Evolutionary conservation across 441 rosid genomes (phyloP), one percentile per base, ranked within the genome.

Genomic region (Croton laevigatus): DNA sequence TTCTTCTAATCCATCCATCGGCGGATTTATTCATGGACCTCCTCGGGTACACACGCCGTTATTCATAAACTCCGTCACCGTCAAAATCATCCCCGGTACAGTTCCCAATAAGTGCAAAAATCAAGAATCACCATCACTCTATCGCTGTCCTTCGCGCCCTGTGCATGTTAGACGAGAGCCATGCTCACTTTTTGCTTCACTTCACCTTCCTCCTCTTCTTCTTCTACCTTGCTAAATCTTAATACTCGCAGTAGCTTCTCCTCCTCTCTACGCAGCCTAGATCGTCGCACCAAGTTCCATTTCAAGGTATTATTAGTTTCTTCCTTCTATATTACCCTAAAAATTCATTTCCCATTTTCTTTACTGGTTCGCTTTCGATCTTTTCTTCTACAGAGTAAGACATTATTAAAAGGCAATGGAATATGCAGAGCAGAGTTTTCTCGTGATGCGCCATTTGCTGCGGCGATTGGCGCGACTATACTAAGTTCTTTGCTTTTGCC

Each of bases 401-500:
- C 45, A 59, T 44, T 71, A n/a, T 14, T 48, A 22, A 60, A 59
- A 52, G 68, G 59, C 57, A 51, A 64, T 51, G 80, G 77, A 44
- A 65, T 70, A 54, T 91, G 98, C 87, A 82, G 88, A 80, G 96
- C 93, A 59, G 94, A 85, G 58, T 81, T 92, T 38, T 84, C 91
- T 6, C 68, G 73, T 22, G 98, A 95, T 49, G 90, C 89, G 37
- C 93, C 98, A 17, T 85, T 88, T 57, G 91, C 86, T 19, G 84
- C 82, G 0, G 96, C 92, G 6, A 90, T 95, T 44, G 97, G 97
- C 45, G 87, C 86, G 42, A 90, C 87, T 67, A 78, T 95, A 76
- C 82, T 95, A 36, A 89, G 92, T 55, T 91, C 99, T 8, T 72
- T 90, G 78, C 69, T 89, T 0, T 74, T 95, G 38, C 89, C 99